Conservation (phyloP, 257 asterid species). For the Parsonsia alboflavescens region DNA sequence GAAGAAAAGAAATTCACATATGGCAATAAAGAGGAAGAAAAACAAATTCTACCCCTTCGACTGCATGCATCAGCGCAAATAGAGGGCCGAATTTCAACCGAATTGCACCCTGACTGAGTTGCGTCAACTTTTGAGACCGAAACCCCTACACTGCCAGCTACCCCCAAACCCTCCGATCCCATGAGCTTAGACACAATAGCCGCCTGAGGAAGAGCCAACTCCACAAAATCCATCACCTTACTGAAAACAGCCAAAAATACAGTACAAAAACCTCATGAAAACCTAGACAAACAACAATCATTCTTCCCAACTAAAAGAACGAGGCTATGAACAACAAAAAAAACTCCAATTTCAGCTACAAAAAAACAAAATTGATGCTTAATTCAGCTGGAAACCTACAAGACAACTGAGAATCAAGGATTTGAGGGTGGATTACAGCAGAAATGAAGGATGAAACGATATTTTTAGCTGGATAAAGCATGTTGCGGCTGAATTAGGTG, state of each 20-base stretch:
- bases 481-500: slow-evolving; percentile 30
- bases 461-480: slow-evolving; percentile 10
- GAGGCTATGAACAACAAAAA: not conserved
- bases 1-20: not conserved
- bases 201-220: slow-evolving; percentile 28
- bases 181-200: slow-evolving; percentile 35
- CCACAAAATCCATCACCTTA: slow-evolving; percentile 33
- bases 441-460: slow-evolving; percentile 3
- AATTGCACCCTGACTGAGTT: slow-evolving; percentile 29
- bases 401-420: not conserved
- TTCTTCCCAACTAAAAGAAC: slow-evolving; percentile 20
- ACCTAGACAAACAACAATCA: slow-evolving; percentile 11
- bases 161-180: slow-evolving; percentile 64
- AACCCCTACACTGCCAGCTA: slow-evolving; percentile 26
- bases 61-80: slow-evolving; percentile 20
- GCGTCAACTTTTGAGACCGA: slow-evolving; percentile 42
- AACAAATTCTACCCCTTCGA: slow-evolving; percentile 18
- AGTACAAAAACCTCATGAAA: slow-evolving; percentile 21
- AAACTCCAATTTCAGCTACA: slow-evolving; percentile 13
- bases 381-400: slow-evolving; percentile 18
- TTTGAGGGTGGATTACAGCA: slow-evolving; percentile 8
- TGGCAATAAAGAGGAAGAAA: not conserved
- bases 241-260: slow-evolving; percentile 10
- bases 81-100: slow-evolving; percentile 15
- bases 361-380: slow-evolving; percentile 23